Conservation (phyloP, 2,329 filamentous ascomycete species). For the Neurospora crassa region DNA sequence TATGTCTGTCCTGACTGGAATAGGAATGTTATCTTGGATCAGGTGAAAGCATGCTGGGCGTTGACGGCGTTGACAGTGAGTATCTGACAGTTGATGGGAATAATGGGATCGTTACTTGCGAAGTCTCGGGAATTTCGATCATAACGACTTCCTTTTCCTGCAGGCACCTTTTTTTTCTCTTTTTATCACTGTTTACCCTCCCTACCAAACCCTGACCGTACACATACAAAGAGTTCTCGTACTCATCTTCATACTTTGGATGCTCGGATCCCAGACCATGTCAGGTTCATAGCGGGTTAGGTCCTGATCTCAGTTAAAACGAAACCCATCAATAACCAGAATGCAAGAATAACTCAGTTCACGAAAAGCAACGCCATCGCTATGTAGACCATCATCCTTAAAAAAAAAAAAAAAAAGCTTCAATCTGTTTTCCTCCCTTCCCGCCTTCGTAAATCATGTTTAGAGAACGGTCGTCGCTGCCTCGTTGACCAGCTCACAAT, state of each 20-base stretch:
- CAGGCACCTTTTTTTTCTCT: neutral
- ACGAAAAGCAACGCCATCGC: neutral
- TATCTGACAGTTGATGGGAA: neutral
- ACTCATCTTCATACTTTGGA: neutral
- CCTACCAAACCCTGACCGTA: neutral
- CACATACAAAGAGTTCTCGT: neutral
- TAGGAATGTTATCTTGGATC: neutral
- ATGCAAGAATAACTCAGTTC: neutral
- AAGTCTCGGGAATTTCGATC: neutral
- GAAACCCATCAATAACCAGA: neutral
- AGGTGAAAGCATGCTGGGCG: neutral
- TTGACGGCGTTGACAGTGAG: neutral
- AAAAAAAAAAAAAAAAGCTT: neutral
- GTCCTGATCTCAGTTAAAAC: neutral
- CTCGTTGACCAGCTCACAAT: conserved; percentile 9
- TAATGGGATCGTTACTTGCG: neutral
- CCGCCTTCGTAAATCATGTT: neutral
- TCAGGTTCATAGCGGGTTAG: neutral
- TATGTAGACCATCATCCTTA: neutral
- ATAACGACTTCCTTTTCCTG: neutral
- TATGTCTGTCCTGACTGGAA: neutral
- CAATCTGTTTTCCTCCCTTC: neutral
- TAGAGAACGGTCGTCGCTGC: neutral
- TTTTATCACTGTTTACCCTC: neutral
- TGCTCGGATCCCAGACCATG: neutral